Conservation (phyloP, 2,329 filamentous ascomycete genomes). For the Stagonosporopsis vannaccii region DNA sequence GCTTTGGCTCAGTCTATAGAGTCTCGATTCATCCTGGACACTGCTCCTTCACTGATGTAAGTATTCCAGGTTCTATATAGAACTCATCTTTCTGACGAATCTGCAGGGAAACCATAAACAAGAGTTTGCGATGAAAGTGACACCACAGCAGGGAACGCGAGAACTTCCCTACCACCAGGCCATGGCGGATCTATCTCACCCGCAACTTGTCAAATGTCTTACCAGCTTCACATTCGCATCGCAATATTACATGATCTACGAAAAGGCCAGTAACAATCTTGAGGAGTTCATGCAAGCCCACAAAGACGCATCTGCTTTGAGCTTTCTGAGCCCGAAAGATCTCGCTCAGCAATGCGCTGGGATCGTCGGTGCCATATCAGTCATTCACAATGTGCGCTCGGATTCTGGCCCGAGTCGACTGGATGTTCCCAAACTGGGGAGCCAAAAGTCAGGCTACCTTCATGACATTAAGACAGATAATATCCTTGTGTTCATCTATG, state of each 20-base stretch:
- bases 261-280: conserved; percentile 13
- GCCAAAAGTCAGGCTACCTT: background rate
- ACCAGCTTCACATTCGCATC: conserved; percentile 22
- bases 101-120: background rate
- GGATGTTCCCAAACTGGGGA: background rate
- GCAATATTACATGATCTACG: conserved; percentile 23
- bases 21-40: background rate
- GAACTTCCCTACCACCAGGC: conserved; percentile 3
- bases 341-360: conserved; percentile 4
- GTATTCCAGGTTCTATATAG: background rate
- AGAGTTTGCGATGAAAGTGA: conserved; percentile 11
- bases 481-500: conserved; percentile 5
- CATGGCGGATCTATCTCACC: conserved; percentile 6
- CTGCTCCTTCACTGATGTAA: background rate
- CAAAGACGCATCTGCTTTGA: background rate
- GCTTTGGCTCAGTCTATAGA: conserved; percentile 2
- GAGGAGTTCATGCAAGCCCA: conserved; percentile 2
- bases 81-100: background rate
- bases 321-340: background rate
- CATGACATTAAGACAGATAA: conserved; percentile 15
- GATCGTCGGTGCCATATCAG: background rate
- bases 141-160: background rate
- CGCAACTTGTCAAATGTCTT: conserved; percentile 26
- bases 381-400: background rate
- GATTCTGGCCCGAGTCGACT: background rate